Percentiles rank a stretch among this genome's conserved stretches.
Conservation (phyloP, 2,329 filamentous ascomycete genomes). For the Epicoccum sorghinum region DNA sequence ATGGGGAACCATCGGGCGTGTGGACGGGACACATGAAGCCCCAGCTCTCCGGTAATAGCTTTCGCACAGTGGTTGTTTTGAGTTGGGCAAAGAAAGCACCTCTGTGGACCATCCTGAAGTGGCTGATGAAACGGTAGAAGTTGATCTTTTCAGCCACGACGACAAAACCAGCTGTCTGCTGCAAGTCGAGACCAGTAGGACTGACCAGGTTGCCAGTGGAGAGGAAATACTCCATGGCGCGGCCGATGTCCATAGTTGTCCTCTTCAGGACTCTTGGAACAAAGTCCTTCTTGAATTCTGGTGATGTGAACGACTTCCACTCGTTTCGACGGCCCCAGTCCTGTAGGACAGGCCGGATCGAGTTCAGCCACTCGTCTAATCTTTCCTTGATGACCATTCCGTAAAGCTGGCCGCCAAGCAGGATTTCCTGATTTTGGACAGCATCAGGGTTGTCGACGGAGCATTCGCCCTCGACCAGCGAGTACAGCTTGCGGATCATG, state of each 20-base stretch:
- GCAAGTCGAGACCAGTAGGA: constrained; percentile 88
- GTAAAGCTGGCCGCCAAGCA: constrained; percentile 92
- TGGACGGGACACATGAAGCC: constrained; percentile 97
- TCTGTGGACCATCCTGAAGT: constrained; percentile 99
- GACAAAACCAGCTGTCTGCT: constrained; percentile 93
- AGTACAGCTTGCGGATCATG: constrained; percentile 95
- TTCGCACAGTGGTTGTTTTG: constrained; percentile 96
- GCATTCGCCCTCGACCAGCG: constrained; percentile 90
- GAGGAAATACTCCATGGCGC: constrained; percentile 90
- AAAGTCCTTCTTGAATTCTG: constrained; percentile 79
- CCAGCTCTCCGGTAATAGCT: constrained; percentile 95
- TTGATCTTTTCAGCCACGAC: constrained; percentile 99
- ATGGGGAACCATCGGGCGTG: constrained; percentile 94
- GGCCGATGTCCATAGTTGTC: constrained; percentile 87
- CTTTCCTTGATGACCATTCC: constrained; percentile 95
- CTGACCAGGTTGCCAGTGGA: constrained; percentile 94
- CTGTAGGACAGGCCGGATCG: constrained; percentile 59
- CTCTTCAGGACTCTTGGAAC: constrained; percentile 76
- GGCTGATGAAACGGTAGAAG: constrained; percentile 96
- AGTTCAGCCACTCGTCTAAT: constrained; percentile 85
- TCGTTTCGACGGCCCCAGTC: constrained; percentile 62
- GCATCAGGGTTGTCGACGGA: constrained; percentile 95
- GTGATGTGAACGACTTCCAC: constrained; percentile 70
- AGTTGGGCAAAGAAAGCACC: constrained; percentile 98
- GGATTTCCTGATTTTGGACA: constrained; percentile 92